Percentiles rank a stretch among this genome's conserved stretches.
Conservation (phyloP, 768 basidiomycete species). For the Dacryopinax spathularia region DNA sequence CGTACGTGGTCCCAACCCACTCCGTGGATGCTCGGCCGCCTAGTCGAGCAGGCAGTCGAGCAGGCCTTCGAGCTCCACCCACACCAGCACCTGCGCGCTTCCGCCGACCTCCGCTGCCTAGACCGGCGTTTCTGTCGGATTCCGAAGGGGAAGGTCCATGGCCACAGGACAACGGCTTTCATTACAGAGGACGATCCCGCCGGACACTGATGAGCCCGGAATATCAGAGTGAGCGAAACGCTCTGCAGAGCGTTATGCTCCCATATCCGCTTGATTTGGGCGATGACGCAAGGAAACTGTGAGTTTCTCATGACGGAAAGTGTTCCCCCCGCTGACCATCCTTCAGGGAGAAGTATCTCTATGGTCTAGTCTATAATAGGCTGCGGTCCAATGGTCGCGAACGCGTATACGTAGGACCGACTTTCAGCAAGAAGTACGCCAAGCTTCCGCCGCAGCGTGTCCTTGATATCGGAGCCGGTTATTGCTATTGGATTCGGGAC, state of each 20-base stretch:
- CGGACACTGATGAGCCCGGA: neutral
- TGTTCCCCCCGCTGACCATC: too few relatives aligned
- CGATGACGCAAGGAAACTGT: neutral
- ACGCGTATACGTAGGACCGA: slow-evolving; percentile 25
- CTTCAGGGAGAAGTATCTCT: neutral
- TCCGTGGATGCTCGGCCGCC: neutral
- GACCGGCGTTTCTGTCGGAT: neutral
- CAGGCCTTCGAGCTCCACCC: neutral
- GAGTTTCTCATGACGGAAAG: too few relatives aligned
- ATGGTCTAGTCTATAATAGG: neutral
- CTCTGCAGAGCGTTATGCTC: neutral
- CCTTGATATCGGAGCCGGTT: slow-evolving; percentile 65
- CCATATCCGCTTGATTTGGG: neutral
- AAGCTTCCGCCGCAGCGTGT: slow-evolving; percentile 38
- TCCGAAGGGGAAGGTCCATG: neutral
- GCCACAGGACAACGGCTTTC: neutral
- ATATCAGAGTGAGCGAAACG: neutral
- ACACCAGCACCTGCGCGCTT: neutral
- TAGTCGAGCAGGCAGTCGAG: neutral
- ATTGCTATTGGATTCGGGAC: slow-evolving; percentile 51
- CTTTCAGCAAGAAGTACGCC: slow-evolving; percentile 36
- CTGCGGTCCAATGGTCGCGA: neutral
- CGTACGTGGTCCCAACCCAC: too few relatives aligned
- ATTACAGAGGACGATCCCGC: too few relatives aligned
- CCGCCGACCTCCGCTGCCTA: too few relatives aligned